A percentile compares a stretch with the other conserved stretches of the same genome.
Conservation (phyloP, 2,329 filamentous ascomycete species). For the Fusarium nelsonii region DNA sequence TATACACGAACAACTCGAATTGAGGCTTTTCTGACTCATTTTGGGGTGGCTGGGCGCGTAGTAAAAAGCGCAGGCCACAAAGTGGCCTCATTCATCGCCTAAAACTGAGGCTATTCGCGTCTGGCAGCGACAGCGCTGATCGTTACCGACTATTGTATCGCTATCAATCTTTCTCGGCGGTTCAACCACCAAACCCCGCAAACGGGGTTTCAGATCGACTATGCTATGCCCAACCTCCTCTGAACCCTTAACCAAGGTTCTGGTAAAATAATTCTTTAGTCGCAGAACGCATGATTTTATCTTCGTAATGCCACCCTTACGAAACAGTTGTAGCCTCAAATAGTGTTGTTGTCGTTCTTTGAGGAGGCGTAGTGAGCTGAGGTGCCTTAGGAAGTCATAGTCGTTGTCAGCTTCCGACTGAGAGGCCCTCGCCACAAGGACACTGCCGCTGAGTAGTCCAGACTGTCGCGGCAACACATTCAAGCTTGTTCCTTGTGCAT, state of each 20-base stretch:
- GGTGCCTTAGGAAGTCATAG: background rate
- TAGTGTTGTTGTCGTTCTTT: background rate
- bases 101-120: constrained; percentile 30
- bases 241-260: constrained; percentile 2
- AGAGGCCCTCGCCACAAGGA: background rate
- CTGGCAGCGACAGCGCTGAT: constrained; percentile 6
- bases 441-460: background rate
- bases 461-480: background rate
- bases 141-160: constrained; percentile 5
- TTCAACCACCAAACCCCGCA: constrained; percentile 18
- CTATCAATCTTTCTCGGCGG: constrained; percentile 26
- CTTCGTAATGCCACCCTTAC: background rate
- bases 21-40: constrained; percentile 14
- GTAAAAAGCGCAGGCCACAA: background rate
- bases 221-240: constrained; percentile 31
- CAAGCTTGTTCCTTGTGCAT: constrained; percentile 7
- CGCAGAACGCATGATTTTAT: background rate
- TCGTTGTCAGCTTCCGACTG: background rate
- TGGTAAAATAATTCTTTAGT: background rate
- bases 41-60: constrained; percentile 6
- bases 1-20: background rate
- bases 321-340: background rate
- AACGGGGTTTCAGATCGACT: constrained; percentile 27
- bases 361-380: background rate
- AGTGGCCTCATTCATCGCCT: constrained; percentile 11